Evolutionary conservation across 2,329 filamentous ascomycete species (phyloP).

Genomic region (Xylariaceae sp.): DNA sequence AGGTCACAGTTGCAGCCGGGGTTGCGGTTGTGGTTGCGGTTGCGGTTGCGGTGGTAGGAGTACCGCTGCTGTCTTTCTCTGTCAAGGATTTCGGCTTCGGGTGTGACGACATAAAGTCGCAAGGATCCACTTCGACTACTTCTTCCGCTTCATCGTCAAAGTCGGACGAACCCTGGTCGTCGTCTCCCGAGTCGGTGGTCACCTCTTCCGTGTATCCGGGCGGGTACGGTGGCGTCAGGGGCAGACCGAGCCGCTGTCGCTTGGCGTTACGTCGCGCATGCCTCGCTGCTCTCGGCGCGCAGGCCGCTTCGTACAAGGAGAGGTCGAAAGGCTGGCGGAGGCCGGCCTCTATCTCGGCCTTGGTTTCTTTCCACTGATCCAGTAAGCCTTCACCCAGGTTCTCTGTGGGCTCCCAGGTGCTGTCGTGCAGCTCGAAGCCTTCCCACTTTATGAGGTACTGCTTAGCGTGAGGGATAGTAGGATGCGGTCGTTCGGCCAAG

Average conservation of each 20-base stretch:
- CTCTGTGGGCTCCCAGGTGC: constrained; percentile 50
- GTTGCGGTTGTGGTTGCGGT: constrained; percentile 1
- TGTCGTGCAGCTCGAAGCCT: constrained; percentile 50
- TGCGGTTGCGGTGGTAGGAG: neutral
- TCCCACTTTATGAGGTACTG: constrained; percentile 61
- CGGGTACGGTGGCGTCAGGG: constrained; percentile 20
- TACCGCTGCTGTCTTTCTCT: neutral
- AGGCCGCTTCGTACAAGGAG: constrained; percentile 33
- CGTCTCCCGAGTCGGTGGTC: constrained; percentile 8
- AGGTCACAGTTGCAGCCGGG: neutral
- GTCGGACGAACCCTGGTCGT: constrained; percentile 11
- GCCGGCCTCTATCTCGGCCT: constrained; percentile 32
- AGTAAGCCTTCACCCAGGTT: constrained; percentile 38
- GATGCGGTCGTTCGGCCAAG: constrained; percentile 38
- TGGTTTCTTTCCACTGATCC: constrained; percentile 39
- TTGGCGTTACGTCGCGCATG: constrained; percentile 41
- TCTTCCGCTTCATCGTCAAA: constrained; percentile 27
- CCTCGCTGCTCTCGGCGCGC: constrained; percentile 30
- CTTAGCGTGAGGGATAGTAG: constrained; percentile 24
- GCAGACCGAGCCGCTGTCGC: constrained; percentile 35
- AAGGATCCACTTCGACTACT: constrained; percentile 11
- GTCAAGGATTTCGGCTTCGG: constrained; percentile 6
- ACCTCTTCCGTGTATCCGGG: constrained; percentile 1
- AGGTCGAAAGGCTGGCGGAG: constrained; percentile 35
- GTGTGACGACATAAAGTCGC: neutral